A percentile compares a stretch with the other conserved stretches of the same genome.
Conservation (phyloP, 1,284 basidiomycete genomes). For the Pseudozyma sp. region DNA sequence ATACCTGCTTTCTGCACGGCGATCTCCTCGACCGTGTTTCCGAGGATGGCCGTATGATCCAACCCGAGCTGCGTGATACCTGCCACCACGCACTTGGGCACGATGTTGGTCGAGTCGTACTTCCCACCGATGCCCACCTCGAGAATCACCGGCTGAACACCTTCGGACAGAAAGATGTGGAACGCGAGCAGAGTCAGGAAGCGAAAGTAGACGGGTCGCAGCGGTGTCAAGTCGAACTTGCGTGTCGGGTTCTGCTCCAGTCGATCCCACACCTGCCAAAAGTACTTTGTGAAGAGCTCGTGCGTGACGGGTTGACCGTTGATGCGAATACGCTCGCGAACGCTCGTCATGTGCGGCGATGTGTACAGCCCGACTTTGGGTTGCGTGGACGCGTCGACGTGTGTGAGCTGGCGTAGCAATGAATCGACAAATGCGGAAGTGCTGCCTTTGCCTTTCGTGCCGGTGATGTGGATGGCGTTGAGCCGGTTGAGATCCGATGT, state of each 20-base stretch:
- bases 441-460: slow-evolving; percentile 98
- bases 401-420: slow-evolving; percentile 55
- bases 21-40: slow-evolving; percentile 89
- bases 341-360: slow-evolving; percentile 94
- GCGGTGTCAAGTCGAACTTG: slow-evolving; percentile 71
- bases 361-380: slow-evolving; percentile 82
- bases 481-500: slow-evolving; percentile 84
- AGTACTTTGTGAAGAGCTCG: slow-evolving; percentile 86
- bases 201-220: slow-evolving; percentile 92
- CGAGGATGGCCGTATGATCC: slow-evolving; percentile 91
- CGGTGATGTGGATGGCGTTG: slow-evolving; percentile 96
- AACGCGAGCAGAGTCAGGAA: slow-evolving; percentile 92
- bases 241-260: slow-evolving; percentile 75
- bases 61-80: slow-evolving; percentile 91
- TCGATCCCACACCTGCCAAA: slow-evolving; percentile 96
- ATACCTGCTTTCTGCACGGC: slow-evolving; percentile 97
- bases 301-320: slow-evolving; percentile 91
- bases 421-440: slow-evolving; percentile 83
- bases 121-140: slow-evolving; percentile 97
- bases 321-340: slow-evolving; percentile 93
- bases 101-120: slow-evolving; percentile 96
- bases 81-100: slow-evolving; percentile 87
- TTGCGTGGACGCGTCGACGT: slow-evolving; percentile 37
- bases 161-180: slow-evolving; percentile 84
- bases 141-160: slow-evolving; percentile 88